Conservation (phyloP, 2,329 filamentous ascomycete species). For the Hypocreales sp. region DNA sequence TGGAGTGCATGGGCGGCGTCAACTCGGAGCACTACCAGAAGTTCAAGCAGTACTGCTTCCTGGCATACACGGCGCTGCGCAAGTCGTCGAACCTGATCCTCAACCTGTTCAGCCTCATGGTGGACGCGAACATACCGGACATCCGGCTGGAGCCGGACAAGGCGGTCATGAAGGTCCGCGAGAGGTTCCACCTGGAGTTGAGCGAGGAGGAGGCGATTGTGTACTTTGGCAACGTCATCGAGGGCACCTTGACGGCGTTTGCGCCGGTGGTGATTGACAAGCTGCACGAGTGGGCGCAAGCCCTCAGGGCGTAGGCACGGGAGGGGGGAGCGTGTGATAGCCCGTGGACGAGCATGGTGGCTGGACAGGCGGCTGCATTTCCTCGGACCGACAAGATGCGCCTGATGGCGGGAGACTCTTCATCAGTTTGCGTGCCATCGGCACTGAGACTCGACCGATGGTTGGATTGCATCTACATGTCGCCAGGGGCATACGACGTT, state of each 20-base stretch:
- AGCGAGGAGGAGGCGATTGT: slow-evolving; percentile 84
- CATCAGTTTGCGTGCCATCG: too few relatives aligned
- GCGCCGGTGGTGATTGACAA: slow-evolving; percentile 92
- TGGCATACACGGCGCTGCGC: slow-evolving; percentile 79
- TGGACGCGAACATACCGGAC: slow-evolving; percentile 92
- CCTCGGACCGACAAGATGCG: too few relatives aligned
- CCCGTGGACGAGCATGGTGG: not conserved
- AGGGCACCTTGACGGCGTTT: slow-evolving; percentile 77
- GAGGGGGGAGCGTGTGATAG: not conserved
- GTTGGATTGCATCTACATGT: too few relatives aligned
- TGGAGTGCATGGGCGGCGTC: slow-evolving; percentile 90
- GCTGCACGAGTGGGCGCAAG: slow-evolving; percentile 85
- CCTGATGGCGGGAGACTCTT: too few relatives aligned
- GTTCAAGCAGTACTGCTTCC: slow-evolving; percentile 93
- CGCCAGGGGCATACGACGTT: not conserved
- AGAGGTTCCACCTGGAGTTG: slow-evolving; percentile 83
- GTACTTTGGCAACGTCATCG: slow-evolving; percentile 77
- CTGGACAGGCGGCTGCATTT: too few relatives aligned
- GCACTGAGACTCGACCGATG: too few relatives aligned
- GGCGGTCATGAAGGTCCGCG: slow-evolving; percentile 86
- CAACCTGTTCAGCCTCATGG: slow-evolving; percentile 93
- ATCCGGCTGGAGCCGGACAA: slow-evolving; percentile 87
- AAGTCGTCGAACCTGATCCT: slow-evolving; percentile 85
- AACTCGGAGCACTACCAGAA: slow-evolving; percentile 66
- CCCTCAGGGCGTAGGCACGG: slow-evolving; percentile 50